These are phyloP conservation scores for Paecilomyces fulvus DNA, from an alignment of 2,329 filamentous ascomycete genomes.

Conservation along the genomic window DNA sequence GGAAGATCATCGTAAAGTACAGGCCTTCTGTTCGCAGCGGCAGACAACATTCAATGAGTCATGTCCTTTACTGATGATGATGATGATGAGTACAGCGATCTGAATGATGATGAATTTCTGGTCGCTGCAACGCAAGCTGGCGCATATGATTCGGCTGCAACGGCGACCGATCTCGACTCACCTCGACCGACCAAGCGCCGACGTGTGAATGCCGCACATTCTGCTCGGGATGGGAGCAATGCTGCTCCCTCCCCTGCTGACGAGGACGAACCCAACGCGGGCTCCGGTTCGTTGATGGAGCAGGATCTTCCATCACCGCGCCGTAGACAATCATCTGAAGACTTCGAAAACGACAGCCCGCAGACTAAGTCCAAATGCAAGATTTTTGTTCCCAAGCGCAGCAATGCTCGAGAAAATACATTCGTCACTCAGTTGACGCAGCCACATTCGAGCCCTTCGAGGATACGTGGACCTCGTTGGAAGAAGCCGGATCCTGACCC, in stretches of 20 bases:
- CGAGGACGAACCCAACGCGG: constrained; percentile 5
- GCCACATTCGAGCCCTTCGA: constrained; percentile 42
- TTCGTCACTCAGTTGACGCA: constrained; percentile 43
- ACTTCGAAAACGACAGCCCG: constrained; percentile 10
- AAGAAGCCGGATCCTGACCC: constrained; percentile 33
- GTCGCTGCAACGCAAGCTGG: constrained; percentile 13
- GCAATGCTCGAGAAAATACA: constrained; percentile 32
- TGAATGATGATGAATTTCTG: constrained; percentile 18
- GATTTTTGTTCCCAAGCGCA: constrained; percentile 34
- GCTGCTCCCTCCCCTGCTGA: neutral
- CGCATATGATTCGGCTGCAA: neutral
- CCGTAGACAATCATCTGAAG: constrained; percentile 6
- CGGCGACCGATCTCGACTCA: constrained; percentile 4
- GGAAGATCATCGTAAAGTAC: neutral
- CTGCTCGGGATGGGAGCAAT: neutral
- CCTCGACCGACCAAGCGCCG: constrained; percentile 27
- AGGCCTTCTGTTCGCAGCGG: neutral
- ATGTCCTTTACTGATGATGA: constrained; percentile 23
- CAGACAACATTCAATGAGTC: neutral
- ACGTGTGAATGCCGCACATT: constrained; percentile 16
- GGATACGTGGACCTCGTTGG: constrained; percentile 45
- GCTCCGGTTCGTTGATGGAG: constrained; percentile 15
- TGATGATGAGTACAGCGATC: constrained; percentile 18
- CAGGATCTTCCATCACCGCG: constrained; percentile 12
- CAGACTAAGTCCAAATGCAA: constrained; percentile 25